Base-by-base conservation (phyloP, 805 yeast species). In the Zygosaccharomyces gambellarensis region DNA sequence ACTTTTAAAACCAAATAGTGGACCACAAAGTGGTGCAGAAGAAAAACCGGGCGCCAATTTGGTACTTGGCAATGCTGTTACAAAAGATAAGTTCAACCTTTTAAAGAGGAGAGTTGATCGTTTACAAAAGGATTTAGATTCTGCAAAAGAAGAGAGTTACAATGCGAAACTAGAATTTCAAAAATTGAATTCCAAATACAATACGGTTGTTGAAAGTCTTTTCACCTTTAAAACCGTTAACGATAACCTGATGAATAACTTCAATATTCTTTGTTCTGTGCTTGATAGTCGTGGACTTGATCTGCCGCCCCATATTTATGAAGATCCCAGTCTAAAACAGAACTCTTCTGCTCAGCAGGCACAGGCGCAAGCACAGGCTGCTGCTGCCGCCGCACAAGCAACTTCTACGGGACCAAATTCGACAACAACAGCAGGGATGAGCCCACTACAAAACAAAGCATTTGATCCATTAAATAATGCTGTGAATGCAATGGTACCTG, bases 281-380 rank as follows among this genome's bases (percentile, higher is more conserved):
- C 66, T 86, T 36, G 57, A 69, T 5, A 81, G 73, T 53, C 73
- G 80, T 12, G 94, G 94, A 2, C 79, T 85, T 41, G 78, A 84
- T 47, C 56, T 85, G n/a, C 90, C 90, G 2, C 78, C 76, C 7
- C 45, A 50, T 19, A 39, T 62, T 14, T 58, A 52, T 36, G 48
- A 52, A 10, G 49, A 47, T 17, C 42, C 39, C 5, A 42, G 40
- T 29, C 36, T 32, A 17, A 46, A 49, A 22, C 44, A 42, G 30
- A 36, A 25, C 34, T 22, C 47, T 22, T 41, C 34, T 17, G 47
- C 45, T 28, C 32, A 36, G 36, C 5, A 58, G 49, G 30, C 56
- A 36, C 23, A 52, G 31, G 31, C 30, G 5, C 36, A 9, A 31
- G 29, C 47, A 21, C 41, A 45, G 23, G 30, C 25, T 12, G 32